phyloP scores from a whole-genome alignment of 306 rosid genomes.

The Begonia masoniana region DNA sequence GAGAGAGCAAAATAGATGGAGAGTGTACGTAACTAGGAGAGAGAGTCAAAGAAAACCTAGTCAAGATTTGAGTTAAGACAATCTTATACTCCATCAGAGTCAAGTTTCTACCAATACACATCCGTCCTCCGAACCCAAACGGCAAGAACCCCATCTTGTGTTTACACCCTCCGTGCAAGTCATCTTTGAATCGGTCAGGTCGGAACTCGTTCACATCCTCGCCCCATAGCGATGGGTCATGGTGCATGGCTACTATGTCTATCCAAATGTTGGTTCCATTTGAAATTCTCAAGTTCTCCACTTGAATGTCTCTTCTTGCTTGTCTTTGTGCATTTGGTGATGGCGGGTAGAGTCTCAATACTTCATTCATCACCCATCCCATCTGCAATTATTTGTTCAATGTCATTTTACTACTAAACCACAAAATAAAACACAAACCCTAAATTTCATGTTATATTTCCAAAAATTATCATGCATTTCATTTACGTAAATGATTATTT shows the following conservation, averaged over 20 bases:
- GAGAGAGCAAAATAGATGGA: constrained; percentile 51
- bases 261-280: constrained; percentile 87
- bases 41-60: constrained; percentile 52
- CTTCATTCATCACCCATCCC: constrained; percentile 81
- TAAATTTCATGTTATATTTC: no score
- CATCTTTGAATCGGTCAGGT: constrained; percentile 58
- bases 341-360: constrained; percentile 62
- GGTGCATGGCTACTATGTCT: constrained; percentile 74
- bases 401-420: no score
- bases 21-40: constrained; percentile 46
- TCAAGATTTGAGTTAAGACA: constrained; percentile 42
- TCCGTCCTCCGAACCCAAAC: constrained; percentile 85
- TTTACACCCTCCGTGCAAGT: constrained; percentile 50
- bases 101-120: constrained; percentile 77
- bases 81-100: constrained; percentile 67
- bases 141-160: constrained; percentile 87
- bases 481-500: no score
- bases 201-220: constrained; percentile 55
- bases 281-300: constrained; percentile 36
- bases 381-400: constrained; percentile 1
- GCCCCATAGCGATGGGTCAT: constrained; percentile 57
- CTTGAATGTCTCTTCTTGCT: constrained; percentile 48
- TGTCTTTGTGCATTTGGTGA: constrained; percentile 88
- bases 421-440: not conserved
- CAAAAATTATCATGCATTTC: no score